Conservation (phyloP, 768 basidiomycete genomes). For the Clitopilus hobsonii region DNA sequence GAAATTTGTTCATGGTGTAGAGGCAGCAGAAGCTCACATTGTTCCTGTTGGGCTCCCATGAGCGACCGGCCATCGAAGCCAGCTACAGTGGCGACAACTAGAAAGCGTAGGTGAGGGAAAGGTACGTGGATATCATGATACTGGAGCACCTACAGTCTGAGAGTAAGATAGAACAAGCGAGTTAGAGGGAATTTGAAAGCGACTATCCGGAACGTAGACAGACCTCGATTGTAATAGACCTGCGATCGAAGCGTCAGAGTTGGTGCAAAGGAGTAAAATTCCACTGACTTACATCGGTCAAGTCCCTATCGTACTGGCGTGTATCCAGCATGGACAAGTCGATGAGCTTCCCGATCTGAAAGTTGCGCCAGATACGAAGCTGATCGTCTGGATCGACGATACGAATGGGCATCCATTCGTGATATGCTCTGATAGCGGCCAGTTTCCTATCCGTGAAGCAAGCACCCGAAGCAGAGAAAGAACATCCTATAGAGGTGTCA, state of each 20-base stretch:
- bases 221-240: constrained; percentile 50
- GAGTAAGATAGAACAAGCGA: neutral
- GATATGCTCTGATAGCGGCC: constrained; percentile 53
- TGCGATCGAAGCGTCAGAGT: constrained; percentile 10
- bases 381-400: constrained; percentile 51
- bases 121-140: too few relatives aligned
- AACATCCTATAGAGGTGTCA: constrained; percentile 44
- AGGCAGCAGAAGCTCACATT: constrained; percentile 38
- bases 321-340: constrained; percentile 60
- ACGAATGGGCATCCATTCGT: constrained; percentile 62
- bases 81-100: constrained; percentile 41
- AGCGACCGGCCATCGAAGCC: constrained; percentile 40
- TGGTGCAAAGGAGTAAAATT: neutral
- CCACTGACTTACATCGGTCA: constrained; percentile 43
- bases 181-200: neutral
- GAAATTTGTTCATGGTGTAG: too few relatives aligned
- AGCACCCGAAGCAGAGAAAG: constrained; percentile 47
- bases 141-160: too few relatives aligned
- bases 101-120: constrained; percentile 2
- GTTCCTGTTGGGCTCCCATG: constrained; percentile 52
- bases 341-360: constrained; percentile 59
- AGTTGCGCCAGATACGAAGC: constrained; percentile 59
- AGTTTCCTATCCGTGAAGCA: constrained; percentile 58
- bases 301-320: constrained; percentile 52
- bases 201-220: constrained; percentile 3